Evolutionary conservation across 108 stramenopile species (phyloP).

Genomic region (Conticribra guillardii): DNA sequence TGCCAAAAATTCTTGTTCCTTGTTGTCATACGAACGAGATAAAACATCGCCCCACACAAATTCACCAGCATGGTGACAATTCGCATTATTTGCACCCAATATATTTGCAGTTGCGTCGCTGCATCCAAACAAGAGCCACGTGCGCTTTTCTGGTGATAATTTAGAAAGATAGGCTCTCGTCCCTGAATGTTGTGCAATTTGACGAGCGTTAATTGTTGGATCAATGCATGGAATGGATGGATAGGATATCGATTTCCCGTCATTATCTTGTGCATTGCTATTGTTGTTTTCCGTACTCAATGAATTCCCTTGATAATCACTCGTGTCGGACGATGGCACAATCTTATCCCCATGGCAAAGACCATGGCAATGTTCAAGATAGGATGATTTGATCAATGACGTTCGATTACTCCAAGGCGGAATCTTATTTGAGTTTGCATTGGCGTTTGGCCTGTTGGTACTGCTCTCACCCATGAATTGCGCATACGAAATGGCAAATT

Average conservation of each 20-base stretch:
- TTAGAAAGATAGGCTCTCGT: slow-evolving; percentile 62
- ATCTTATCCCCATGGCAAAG: slow-evolving; percentile 58
- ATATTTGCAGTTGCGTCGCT: neutral
- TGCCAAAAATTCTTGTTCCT: slow-evolving; percentile 54
- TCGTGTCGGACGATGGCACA: slow-evolving; percentile 61
- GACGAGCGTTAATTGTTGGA: slow-evolving; percentile 36
- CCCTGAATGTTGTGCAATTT: slow-evolving; percentile 58
- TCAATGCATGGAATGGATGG: slow-evolving; percentile 80
- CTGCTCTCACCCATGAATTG: slow-evolving; percentile 43
- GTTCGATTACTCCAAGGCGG: slow-evolving; percentile 39
- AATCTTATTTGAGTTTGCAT: slow-evolving; percentile 1
- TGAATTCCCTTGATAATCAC: slow-evolving; percentile 1
- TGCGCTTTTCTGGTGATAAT: slow-evolving; percentile 61
- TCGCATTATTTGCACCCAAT: no score
- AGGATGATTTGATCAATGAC: slow-evolving; percentile 23
- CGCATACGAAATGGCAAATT: slow-evolving; percentile 47
- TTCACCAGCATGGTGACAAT: slow-evolving; percentile 19
- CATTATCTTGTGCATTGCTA: slow-evolving; percentile 17
- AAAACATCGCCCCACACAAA: slow-evolving; percentile 53
- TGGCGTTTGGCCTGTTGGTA: slow-evolving; percentile 6
- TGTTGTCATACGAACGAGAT: slow-evolving; percentile 30
- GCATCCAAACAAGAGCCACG: slow-evolving; percentile 46
- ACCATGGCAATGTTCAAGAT: slow-evolving; percentile 19
- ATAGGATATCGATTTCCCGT: slow-evolving; percentile 63
- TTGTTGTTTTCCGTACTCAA: neutral